A percentile compares a stretch with the other conserved stretches of the same genome.
phyloP scores from a whole-genome alignment of 148 eudicot genomes.

The Vaccinium vitisidaea region DNA sequence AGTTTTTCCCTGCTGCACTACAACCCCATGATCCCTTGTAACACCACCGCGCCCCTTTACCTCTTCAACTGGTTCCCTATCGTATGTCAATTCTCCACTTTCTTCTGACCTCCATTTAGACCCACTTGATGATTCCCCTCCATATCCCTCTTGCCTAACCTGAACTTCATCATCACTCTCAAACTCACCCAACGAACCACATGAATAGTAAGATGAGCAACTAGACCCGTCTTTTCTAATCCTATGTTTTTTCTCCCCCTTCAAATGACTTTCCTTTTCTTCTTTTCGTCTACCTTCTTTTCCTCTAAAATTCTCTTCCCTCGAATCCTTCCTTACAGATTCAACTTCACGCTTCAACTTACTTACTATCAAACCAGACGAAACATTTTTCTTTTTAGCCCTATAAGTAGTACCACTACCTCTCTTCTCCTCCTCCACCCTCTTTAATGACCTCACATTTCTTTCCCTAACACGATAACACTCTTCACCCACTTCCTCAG shows the following conservation, averaged over 20 bases:
- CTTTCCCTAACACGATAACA: conserved; percentile 39
- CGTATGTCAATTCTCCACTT: conserved; percentile 32
- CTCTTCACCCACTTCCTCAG: conserved; percentile 52
- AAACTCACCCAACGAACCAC: conserved; percentile 46
- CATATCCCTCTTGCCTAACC: conserved; percentile 32
- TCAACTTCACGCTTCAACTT: conserved; percentile 28
- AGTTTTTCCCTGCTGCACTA: conserved; percentile 27
- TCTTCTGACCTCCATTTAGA: conserved; percentile 31
- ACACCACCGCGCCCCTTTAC: conserved; percentile 27
- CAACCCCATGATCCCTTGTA: conserved; percentile 26
- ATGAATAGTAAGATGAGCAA: conserved; percentile 60
- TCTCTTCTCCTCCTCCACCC: conserved; percentile 30
- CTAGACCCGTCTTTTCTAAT: conserved; percentile 51
- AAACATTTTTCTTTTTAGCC: conserved; percentile 28
- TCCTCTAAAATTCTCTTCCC: conserved; percentile 33
- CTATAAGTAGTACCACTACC: conserved; percentile 20
- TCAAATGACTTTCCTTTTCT: conserved; percentile 26
- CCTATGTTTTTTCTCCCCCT: conserved; percentile 38
- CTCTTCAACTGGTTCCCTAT: conserved; percentile 32
- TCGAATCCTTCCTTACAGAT: conserved; percentile 21
- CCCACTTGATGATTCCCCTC: conserved; percentile 33
- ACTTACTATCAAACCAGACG: conserved; percentile 23
- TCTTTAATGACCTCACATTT: conserved; percentile 26
- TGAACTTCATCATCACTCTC: conserved; percentile 47
- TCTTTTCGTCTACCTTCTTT: conserved; percentile 27